Base-by-base conservation (phyloP, 2,329 filamentous ascomycete species). In the Talaromyces rugulosus region DNA sequence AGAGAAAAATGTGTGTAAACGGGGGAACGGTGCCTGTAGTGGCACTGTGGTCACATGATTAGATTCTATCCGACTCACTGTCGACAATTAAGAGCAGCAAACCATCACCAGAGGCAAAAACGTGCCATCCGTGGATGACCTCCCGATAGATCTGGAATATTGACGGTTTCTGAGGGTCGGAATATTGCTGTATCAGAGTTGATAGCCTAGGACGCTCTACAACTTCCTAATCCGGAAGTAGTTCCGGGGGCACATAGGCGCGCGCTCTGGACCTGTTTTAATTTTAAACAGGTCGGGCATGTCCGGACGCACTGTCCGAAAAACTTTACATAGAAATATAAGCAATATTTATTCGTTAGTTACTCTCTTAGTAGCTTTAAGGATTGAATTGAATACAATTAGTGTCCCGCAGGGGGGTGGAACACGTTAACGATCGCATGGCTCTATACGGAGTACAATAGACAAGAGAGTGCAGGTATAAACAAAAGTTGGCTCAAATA, bases 101-200 rank as follows among this genome's bases (percentile, higher is more conserved):
- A 59, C 30, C 23, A 59, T 40, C 9, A 42, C n/a, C 16, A 42
- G 40, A 42, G 16, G 40, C 40, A 5, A 42, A 12, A 42, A 42
- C 11, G n/a, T 42, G 23, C 23, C 23, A 23, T 23, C 23, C 23
- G 23, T 34, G 40, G 33, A 27, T 53, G 44, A 47, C 2, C 57
- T 54, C 40, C 27, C 40, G 53, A 53, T 42, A 31, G 53, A n/a
- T 23, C 23, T 23, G 57, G 57, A 53, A 59, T 59, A 42, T 59
- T 59, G 47, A 59, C 57, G 2, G 44, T 59, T 44, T 59, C 57
- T 18, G 57, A 59, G 53, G 31, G 34, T 28, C 8, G 8, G 23
- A n/a, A 30, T 30, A 47, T 59, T 34, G 54, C 54, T 56, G 31
- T 23, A 47, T 36, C 34, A 23, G 23, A 23, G 23, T 23, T 23